Evolutionary conservation across 306 rosid species (phyloP), one percentile per base, ranked within the genome.

Genomic region (Abrus precatorius): DNA sequence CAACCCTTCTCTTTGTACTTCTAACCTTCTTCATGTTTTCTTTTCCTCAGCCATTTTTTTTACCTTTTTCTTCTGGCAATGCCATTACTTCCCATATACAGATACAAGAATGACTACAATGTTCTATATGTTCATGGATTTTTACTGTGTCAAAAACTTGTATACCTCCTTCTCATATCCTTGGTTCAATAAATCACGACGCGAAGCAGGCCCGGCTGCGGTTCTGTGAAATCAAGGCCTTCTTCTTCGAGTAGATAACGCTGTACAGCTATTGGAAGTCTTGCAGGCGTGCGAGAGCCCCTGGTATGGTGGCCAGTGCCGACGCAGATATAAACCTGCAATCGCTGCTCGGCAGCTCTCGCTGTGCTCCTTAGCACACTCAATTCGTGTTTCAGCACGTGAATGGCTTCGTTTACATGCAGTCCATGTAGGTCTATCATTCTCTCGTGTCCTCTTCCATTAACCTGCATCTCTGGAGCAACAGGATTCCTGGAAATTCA

Each of bases 221-320:
- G 95, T 79, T 95, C 97, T 0, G 87, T 87, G 88, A 84, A 95
- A 76, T 93, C 91, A 38, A 95, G 97, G 77, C 95, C 97, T 73
- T 94, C 98, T 84, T 92, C 98, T 81, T 95, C 97, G 6, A 95
- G 97, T 73, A 95, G 91, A 83, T 91, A 95, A 30, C 86, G 91
- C 90, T 95, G 97, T 84, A 95, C 91, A 83, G 95, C 94, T 41
- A 89, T 60, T 0, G 99, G 97, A 77, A 95, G 97, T 81, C 97
- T 90, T 0, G 94, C 97, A 0, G 93, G 95, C 14, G 99, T 92
- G 74, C 99, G 97, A 10, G 99, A 83, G 50, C 99, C 99, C 75
- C 97, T 69, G 9, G 97, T 95, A 81, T 95, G 99, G 83, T 95
- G 99, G 34, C 99, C 99, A 0, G 99, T 95, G 69, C 99, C 99